Evolutionary conservation across 306 rosid species (phyloP), one percentile per base, ranked within the genome.

Genomic region (Parietaria judaica): DNA sequence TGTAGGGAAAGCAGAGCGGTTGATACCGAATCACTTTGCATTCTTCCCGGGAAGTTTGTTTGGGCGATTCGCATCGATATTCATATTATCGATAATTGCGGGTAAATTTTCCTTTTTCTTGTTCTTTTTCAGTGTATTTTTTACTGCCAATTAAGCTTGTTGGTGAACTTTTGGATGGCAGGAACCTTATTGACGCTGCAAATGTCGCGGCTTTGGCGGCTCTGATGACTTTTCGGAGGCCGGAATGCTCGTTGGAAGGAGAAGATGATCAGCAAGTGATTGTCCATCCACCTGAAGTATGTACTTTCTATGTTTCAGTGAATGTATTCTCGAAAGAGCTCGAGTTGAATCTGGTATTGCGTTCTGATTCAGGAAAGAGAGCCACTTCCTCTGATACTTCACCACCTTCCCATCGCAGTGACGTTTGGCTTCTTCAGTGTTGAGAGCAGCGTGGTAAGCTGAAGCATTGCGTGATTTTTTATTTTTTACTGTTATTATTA

Each of bases 391-490:
- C 75, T 91, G 79, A 88, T 82, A 58, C 58, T 91, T 53, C 98
- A 91, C 63, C 98, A 91, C 66, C 96, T 91, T 54, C 98, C 98
- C 4, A 73, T 91, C 57, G 98, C 98, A 56, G 92, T 88, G 56
- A 83, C 96, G 52, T 91, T 88, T 82, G 95, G 85, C 35, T 91
- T 88, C 76, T 81, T 91, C 81, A 76, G 90, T 41, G 70, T 64
- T 31, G 95, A 85, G 66, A 75, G 75, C 68, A 71, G 79, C 16
- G 57, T 83, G 86, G 98, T 91, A 83, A 10, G 78, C 11, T 10
- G 14, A 12, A 35, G 11, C 31, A 23, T 23, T 23, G 31, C 31
- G 1, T 23, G 31, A 23, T 23, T 23, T 23, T 23, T 23, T n/a
- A n/a, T 23, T 23, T 0, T 23, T 23, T 23, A 23, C 2, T 23